These are phyloP conservation scores for Colletotrichum melonis DNA, from an alignment of 2,329 filamentous ascomycete species.

Conservation along the genomic window DNA sequence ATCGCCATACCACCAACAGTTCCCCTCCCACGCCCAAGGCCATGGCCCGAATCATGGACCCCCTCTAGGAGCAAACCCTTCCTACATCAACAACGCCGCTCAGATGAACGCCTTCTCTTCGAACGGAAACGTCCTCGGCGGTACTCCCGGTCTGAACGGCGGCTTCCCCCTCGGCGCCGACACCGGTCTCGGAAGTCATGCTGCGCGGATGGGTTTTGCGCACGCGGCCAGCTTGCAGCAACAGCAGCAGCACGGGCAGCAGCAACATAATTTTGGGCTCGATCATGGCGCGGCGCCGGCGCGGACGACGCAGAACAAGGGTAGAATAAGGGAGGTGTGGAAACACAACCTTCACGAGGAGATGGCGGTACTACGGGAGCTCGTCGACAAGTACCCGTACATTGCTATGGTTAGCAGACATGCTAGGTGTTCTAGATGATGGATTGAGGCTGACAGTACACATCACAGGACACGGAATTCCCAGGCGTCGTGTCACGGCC, in stretches of 20 bases:
- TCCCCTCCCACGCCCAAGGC: slow-evolving; percentile 64
- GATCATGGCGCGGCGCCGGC: slow-evolving; percentile 41
- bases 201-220: slow-evolving; percentile 87
- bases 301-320: slow-evolving; percentile 75
- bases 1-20: slow-evolving; percentile 58
- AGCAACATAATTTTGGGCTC: slow-evolving; percentile 40
- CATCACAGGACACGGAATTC: slow-evolving; percentile 89
- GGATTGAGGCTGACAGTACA: slow-evolving; percentile 25
- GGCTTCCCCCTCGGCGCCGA: slow-evolving; percentile 69
- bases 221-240: slow-evolving; percentile 72
- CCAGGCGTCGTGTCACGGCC: slow-evolving; percentile 96
- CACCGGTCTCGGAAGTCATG: slow-evolving; percentile 86
- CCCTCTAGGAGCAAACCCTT: slow-evolving; percentile 73
- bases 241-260: slow-evolving; percentile 68
- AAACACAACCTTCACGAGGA: slow-evolving; percentile 90
- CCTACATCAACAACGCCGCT: slow-evolving; percentile 76
- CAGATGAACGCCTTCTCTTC: slow-evolving; percentile 75
- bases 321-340: slow-evolving; percentile 96
- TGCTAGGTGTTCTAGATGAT: background rate
- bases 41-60: slow-evolving; percentile 59
- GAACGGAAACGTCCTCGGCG: slow-evolving; percentile 66
- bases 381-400: slow-evolving; percentile 93
- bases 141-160: slow-evolving; percentile 67
- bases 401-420: slow-evolving; percentile 87
- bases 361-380: slow-evolving; percentile 83